Percentiles rank a stretch among this genome's conserved stretches.
Conservation (phyloP, 208 protist genomes). For the Leptomonas pyrrhocoris region DNA sequence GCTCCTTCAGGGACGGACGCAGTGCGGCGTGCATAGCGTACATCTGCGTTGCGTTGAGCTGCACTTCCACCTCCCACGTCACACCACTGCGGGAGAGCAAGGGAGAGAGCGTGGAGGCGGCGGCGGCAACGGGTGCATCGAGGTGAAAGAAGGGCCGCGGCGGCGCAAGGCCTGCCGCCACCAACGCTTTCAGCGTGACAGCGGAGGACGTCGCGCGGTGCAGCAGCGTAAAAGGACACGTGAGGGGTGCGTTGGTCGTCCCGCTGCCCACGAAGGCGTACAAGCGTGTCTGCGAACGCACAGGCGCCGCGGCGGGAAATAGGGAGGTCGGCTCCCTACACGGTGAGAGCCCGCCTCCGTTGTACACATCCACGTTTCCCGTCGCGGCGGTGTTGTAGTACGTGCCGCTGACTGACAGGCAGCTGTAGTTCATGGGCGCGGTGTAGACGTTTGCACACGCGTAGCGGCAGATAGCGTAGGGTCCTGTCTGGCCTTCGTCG, state of each 20-base stretch:
- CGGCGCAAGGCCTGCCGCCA: neutral
- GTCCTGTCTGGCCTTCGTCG: neutral
- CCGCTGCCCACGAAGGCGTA: conserved; percentile 33
- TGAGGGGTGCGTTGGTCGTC: conserved; percentile 13
- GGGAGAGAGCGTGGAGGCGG: neutral
- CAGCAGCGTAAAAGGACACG: conserved; percentile 29
- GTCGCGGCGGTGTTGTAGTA: conserved; percentile 23
- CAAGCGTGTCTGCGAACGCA: conserved; percentile 4
- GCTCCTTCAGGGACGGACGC: neutral
- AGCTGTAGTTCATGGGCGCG: conserved; percentile 26
- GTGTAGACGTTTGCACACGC: conserved; percentile 17
- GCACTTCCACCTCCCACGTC: conserved; percentile 27
- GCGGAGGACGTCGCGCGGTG: conserved; percentile 28
- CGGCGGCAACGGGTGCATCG: neutral
- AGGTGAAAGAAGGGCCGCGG: neutral
- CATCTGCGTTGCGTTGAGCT: conserved; percentile 32
- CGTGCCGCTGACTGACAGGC: conserved; percentile 16
- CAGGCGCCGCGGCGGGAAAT: neutral
- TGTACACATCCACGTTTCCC: conserved; percentile 17
- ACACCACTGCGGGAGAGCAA: conserved; percentile 1
- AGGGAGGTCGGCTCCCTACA: conserved; percentile 13
- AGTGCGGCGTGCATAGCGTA: conserved; percentile 27
- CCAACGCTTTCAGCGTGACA: neutral
- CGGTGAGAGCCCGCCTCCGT: conserved; percentile 13
- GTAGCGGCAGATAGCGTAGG: conserved; percentile 22